phyloP scores from a whole-genome alignment of 306 rosid species.

The Dalbergia oliveri region DNA sequence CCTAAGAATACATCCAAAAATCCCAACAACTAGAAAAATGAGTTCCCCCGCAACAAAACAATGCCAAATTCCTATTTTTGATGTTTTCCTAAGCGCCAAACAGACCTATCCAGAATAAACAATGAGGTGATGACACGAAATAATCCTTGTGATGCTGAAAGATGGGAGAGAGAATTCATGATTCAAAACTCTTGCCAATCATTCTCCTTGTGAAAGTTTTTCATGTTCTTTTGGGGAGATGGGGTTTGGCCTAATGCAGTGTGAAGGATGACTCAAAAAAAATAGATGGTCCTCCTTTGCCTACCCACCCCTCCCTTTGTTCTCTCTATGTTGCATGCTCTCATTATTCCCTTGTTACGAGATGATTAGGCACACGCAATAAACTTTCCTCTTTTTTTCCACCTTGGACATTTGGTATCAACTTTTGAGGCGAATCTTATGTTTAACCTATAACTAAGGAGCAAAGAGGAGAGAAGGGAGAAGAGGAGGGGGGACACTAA shows the following conservation, averaged over 20 bases:
- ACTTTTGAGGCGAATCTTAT: conserved; percentile 49
- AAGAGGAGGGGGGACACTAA: not conserved
- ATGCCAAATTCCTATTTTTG: conserved; percentile 55
- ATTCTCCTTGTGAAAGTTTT: conserved; percentile 41
- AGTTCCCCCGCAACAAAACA: conserved; percentile 46
- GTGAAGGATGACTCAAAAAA: too few relatives aligned
- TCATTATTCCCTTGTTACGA: conserved; percentile 42
- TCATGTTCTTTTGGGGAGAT: too few relatives aligned
- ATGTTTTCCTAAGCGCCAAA: conserved; percentile 56
- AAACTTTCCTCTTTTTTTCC: conserved; percentile 16
- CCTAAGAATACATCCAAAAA: conserved; percentile 63
- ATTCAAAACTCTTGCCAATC: conserved; percentile 61
- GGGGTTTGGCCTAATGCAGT: too few relatives aligned
- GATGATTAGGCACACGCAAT: conserved; percentile 38
- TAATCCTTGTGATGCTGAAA: conserved; percentile 58
- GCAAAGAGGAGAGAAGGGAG: not conserved
- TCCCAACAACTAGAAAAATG: conserved; percentile 52
- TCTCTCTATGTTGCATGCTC: not conserved
- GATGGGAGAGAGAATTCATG: conserved; percentile 48
- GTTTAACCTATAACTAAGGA: conserved; percentile 28
- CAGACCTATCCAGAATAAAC: conserved; percentile 44
- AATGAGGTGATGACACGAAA: conserved; percentile 57
- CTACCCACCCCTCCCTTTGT: not conserved
- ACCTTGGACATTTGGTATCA: conserved; percentile 36
- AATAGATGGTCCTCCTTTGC: conserved; percentile 28